Percentiles rank a stretch among this genome's conserved stretches.
These are phyloP conservation scores for Triangularia verruculosa DNA, from an alignment of 2,329 filamentous ascomycete species.

Conservation along the genomic window DNA sequence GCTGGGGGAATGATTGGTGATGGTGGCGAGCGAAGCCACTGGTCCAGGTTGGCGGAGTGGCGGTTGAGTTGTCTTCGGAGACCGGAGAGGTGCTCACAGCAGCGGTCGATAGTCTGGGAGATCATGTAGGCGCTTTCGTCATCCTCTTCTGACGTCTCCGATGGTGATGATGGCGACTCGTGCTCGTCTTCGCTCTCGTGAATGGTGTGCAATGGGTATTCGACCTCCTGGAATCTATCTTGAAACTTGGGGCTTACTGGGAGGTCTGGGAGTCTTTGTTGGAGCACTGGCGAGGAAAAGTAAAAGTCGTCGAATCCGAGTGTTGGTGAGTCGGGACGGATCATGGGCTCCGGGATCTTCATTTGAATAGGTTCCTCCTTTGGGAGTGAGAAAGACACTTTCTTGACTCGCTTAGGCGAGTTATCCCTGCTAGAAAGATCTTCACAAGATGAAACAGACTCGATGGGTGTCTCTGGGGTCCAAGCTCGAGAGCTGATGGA, in stretches of 20 bases:
- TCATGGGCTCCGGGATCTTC: slow-evolving; percentile 42
- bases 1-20: neutral
- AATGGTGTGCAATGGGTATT: slow-evolving; percentile 23
- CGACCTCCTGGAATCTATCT: slow-evolving; percentile 19
- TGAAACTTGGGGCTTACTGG: slow-evolving; percentile 22
- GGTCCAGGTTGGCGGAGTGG: slow-evolving; percentile 47
- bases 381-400: slow-evolving; percentile 43
- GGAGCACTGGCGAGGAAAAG: slow-evolving; percentile 28
- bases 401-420: slow-evolving; percentile 36
- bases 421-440: slow-evolving; percentile 31
- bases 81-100: slow-evolving; percentile 46
- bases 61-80: slow-evolving; percentile 48
- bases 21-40: slow-evolving; percentile 33
- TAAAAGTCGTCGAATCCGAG: slow-evolving; percentile 52
- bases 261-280: slow-evolving; percentile 30
- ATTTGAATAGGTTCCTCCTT: slow-evolving; percentile 33
- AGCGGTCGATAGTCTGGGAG: slow-evolving; percentile 46
- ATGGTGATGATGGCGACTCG: neutral
- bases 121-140: slow-evolving; percentile 36
- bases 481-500: slow-evolving; percentile 45
- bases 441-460: slow-evolving; percentile 41
- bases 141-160: slow-evolving; percentile 13
- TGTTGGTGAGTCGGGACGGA: slow-evolving; percentile 59
- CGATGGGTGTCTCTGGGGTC: slow-evolving; percentile 44
- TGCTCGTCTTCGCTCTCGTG: slow-evolving; percentile 21